Conservation (phyloP, 495 filamentous ascomycete genomes). For the Penicillium paradoxum region DNA sequence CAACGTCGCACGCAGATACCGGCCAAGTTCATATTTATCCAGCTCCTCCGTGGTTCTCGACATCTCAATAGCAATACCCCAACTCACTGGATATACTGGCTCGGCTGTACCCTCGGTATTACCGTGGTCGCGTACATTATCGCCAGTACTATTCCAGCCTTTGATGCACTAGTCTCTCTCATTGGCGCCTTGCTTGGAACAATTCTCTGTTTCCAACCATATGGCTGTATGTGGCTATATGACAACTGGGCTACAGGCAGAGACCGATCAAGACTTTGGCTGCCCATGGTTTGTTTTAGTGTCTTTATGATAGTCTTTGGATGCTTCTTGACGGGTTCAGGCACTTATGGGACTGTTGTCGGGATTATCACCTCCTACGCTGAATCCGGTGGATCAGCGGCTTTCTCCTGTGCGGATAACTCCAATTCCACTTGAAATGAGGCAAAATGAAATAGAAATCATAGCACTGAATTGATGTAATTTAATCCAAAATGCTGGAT, state of each 20-base stretch:
- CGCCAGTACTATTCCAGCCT: constrained; percentile 62
- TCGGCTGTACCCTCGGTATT: constrained; percentile 46
- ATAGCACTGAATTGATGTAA: not conserved
- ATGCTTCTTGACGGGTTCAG: constrained; percentile 43
- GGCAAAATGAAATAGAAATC: not conserved
- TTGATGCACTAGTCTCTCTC: constrained; percentile 54
- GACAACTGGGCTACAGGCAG: constrained; percentile 39
- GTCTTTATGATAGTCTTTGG: constrained; percentile 24
- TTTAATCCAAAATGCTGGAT: not conserved
- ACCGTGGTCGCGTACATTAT: constrained; percentile 60
- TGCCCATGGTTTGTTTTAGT: constrained; percentile 14
- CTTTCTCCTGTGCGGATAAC: constrained; percentile 13
- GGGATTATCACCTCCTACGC: constrained; percentile 42
- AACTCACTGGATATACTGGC: constrained; percentile 51
- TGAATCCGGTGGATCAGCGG: constrained; percentile 8
- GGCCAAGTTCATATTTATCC: constrained; percentile 54
- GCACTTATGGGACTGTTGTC: constrained; percentile 49
- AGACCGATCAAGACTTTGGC: constrained; percentile 19
- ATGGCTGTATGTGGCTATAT: constrained; percentile 36
- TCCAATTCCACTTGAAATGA: constrained; percentile 6
- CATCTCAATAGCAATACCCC: constrained; percentile 50
- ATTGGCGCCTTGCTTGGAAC: constrained; percentile 53
- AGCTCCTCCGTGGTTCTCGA: constrained; percentile 46
- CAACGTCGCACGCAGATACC: constrained; percentile 18
- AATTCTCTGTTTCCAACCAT: constrained; percentile 31